Base-by-base conservation (phyloP, 176 grass and related monocot species). In the Oryza brachyantha region DNA sequence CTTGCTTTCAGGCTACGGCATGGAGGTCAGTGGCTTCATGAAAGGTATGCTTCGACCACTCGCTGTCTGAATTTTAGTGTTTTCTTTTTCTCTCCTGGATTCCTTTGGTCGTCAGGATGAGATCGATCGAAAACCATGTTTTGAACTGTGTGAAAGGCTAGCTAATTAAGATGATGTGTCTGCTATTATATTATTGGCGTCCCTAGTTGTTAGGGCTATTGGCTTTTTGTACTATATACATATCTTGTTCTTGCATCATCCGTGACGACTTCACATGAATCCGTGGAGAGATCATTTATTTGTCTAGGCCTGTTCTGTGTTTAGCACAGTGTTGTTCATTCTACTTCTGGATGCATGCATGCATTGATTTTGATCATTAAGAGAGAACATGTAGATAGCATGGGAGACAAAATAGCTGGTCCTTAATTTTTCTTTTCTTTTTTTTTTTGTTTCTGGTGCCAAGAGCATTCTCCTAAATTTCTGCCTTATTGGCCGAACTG, bases 11-110 rank as follows among this genome's bases (percentile, higher is more conserved):
- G 92, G 91, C 13, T 98, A 98, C 54, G 95, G 95, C 67, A 90
- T 94, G 92, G 95, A 98, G 41, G 94, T 92, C 83, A 94, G 92
- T 29, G 70, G 73, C 26, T 98, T 94, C 83, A 98, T 98, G 95
- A 94, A 64, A 93, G 95, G 89, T 93, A 88, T 27, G 8, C 61
- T 60, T 60, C 21, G 68, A 38, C 14, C 41, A 64, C 60, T 22
- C 77, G 8, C 0, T 61, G 43, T 68, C 50, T 22, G 11, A 52
- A 21, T 29, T 7, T 48, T 29, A 54, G 17, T 3, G 31, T 1
- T 8, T 52, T 9, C 6, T 0, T n/a, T n/a, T n/a, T n/a, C n/a
- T n/a, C n/a, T n/a, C n/a, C n/a, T n/a, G 25, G 34, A 22, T 29
- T 24, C 35, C 68, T 19, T 3, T 0, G 74, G 38, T 39, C 22